Conservation (phyloP, 345 rosid species). For the Sonneratia caseolaris region DNA sequence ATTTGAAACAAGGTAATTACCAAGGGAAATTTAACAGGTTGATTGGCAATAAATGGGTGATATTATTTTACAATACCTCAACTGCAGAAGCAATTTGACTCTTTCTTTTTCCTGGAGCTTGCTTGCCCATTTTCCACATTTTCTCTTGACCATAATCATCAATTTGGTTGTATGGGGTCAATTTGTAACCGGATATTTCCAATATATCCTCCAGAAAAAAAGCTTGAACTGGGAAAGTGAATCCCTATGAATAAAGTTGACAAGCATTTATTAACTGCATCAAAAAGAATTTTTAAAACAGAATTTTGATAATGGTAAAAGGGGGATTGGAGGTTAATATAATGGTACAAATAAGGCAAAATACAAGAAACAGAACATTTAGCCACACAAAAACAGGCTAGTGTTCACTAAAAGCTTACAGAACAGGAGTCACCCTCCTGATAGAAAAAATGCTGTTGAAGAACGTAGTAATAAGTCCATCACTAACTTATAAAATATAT, state of each 20-base stretch:
- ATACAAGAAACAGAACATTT: background rate
- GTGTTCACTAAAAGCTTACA: background rate
- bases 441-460: background rate
- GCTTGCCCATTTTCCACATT: constrained; percentile 78
- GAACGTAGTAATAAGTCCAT: background rate
- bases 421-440: background rate
- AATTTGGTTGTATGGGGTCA: constrained; percentile 71
- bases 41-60: background rate
- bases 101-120: constrained; percentile 74
- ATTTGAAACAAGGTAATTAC: constrained; percentile 4
- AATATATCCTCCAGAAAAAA: constrained; percentile 74
- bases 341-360: background rate
- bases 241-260: constrained; percentile 37
- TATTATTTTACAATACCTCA: constrained; percentile 43
- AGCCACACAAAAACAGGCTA: background rate
- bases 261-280: background rate
- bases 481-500: no score
- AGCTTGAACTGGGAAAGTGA: constrained; percentile 61
- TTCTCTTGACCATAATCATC: constrained; percentile 94
- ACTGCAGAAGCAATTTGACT: constrained; percentile 74
- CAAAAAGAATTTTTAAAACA: background rate
- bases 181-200: constrained; percentile 59
- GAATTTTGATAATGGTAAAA: background rate
- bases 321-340: background rate
- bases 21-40: constrained; percentile 7